Base-by-base conservation (phyloP, 129 eudicot species). In the Pseudognaphalium luteoalbum region DNA sequence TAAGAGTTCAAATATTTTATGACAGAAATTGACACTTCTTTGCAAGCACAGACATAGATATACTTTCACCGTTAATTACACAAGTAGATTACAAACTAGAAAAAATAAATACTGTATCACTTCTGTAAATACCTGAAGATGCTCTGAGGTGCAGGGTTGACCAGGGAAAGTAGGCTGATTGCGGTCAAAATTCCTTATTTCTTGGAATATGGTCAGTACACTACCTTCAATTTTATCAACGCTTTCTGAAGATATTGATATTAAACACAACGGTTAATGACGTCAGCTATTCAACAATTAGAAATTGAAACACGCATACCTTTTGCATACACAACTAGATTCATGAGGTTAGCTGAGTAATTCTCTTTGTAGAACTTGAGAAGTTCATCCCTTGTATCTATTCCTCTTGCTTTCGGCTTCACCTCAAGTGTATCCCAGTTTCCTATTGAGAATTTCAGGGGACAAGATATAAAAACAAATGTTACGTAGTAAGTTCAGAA, bases 341-440 rank as follows among this genome's bases (percentile, higher is more conserved):
- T 91, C 97, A 94, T 94, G 73, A 84, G 83, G 81, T 91, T 94
- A 71, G 98, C 95, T 42, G 98, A 94, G 82, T 94, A 94, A 76
- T 94, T 75, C 70, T 94, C 89, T 35, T 78, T 77, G 80, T 94
- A 94, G 70, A 94, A 94, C 76, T 83, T 82, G 70, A 94, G 85
- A 65, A 94, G 97, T 81, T 94, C 98, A 19, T 87, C 82, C 77
- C 97, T 94, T 63, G 98, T 94, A 76, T 91, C 88, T 64, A 91
- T 30, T 71, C 97, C 89, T 79, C 85, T 84, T 86, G 84, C 90
- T 81, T 87, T 89, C 71, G 98, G 98, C 56, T 81, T 84, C 47
- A 87, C 92, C 82, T 91, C 97, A 88, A 94, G 78, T 11, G 98
- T 91, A 69, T 91, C 97, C 98, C 96, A 91, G 75, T 87, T 94